Evolutionary conservation across 192 early-diverging fungal genomes (phyloP), one percentile per base, ranked within the genome.

Genomic region (Gryganskiella cystojenkinii): DNA sequence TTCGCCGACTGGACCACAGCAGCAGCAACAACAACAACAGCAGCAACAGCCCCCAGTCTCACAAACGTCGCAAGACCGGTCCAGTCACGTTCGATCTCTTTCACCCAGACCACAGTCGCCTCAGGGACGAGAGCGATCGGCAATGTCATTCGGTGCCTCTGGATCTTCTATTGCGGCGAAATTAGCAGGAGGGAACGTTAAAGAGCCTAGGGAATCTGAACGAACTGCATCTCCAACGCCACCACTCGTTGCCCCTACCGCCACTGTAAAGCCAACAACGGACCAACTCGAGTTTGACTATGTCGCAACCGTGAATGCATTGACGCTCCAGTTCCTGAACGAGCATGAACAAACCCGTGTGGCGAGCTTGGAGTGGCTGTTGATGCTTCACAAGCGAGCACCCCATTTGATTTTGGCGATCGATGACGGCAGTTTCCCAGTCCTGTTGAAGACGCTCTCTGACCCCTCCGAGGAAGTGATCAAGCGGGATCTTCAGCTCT

Each of bases 381-480:
- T 96, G n/a, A 95, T 99, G 90, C 80, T 99, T 43, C 97, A 99
- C 70, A 93, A 91, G 53, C 96, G 97, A 64, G 92, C 95, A 9
- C 96, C 97, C 0, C 89, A 88, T 50, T 79, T 95, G 70, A 95
- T 98, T 50, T 83, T 98, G 40, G 90, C 90, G 56, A 90, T 94
- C 1, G 95, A 98, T 64, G 93, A 98, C 66, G 91, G 90, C 51
- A 93, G 92, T 37, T 94, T 97, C 60, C 90, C 92, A 11, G 91
- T 92, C 15, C 80, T 99, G 34, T 86, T 99, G n/a, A 93, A 94
- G 68, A 92, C 94, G 24, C 80, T 99, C 13, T 94, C 94, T 44
- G 98, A 99, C 64, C 83, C 92, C 5, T 95, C 94, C 34, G 97
- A 99, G 74, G 96, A 98, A 64, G 94, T 99, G 11, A 94, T 99